These are phyloP conservation scores for Penicillium sp. DNA, from an alignment of 2,329 filamentous ascomycete genomes.

Conservation along the genomic window DNA sequence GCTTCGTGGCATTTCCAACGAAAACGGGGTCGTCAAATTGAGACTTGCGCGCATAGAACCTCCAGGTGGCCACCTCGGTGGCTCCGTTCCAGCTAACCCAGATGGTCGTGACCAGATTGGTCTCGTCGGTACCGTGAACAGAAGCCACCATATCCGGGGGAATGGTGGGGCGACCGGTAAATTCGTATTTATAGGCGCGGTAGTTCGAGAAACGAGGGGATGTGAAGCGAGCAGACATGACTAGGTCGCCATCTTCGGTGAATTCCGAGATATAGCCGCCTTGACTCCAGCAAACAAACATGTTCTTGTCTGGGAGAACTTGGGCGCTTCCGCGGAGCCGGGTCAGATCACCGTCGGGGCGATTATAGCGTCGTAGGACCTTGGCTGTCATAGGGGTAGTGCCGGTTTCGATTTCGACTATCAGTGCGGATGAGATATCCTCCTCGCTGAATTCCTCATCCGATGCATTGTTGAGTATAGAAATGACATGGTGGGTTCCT, in stretches of 20 bases:
- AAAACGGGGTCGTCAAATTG: conserved; percentile 25
- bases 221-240: conserved; percentile 39
- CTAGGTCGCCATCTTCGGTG: conserved; percentile 30
- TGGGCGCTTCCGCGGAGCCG: conserved; percentile 42
- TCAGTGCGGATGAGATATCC: conserved; percentile 31
- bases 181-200: conserved; percentile 44
- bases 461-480: conserved; percentile 39
- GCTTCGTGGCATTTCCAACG: conserved; percentile 21
- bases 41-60: conserved; percentile 35
- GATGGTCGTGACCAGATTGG: conserved; percentile 33
- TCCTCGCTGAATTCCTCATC: conserved; percentile 35
- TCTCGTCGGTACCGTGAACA: conserved; percentile 30
- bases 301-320: conserved; percentile 38
- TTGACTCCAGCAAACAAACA: conserved; percentile 42
- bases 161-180: conserved; percentile 35
- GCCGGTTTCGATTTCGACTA: conserved; percentile 35
- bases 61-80: conserved; percentile 42
- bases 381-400: conserved; percentile 32
- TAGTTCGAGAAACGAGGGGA: conserved; percentile 41
- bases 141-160: conserved; percentile 37
- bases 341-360: conserved; percentile 37
- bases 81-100: conserved; percentile 46
- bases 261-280: conserved; percentile 40
- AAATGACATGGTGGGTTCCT: conserved; percentile 36
- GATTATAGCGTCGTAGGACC: conserved; percentile 31